Evolutionary conservation across 169 alveolate species (phyloP), one percentile per base, ranked within the genome.

Genomic region (Plasmodium vivax): DNA sequence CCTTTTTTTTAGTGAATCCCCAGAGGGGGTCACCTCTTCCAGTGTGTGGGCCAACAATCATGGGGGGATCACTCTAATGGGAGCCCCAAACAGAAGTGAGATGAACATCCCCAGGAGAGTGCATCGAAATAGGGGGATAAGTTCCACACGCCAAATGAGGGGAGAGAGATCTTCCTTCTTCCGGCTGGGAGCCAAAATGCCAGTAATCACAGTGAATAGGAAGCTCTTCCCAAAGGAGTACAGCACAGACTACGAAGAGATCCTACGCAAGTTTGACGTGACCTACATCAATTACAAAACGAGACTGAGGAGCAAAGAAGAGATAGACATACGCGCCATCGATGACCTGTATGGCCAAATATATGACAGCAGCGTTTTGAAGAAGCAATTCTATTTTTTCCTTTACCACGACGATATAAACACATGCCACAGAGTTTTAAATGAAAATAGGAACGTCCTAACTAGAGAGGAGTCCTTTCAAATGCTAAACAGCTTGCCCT

Each of bases 301-400:
- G n/a, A 79, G 97, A 34, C 83, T 96, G 32, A 87, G 96, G 23
- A 95, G 87, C 51, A 82, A 91, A 81, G 94, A 92, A 27, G 98
- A 96, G 30, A 94, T 96, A 16, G 93, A 96, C 85, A 95, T 95
- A 45, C 45, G 73, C 27, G 83, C 84, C 2, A 91, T 96, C 4
- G 97, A 96, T 81, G 92, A 96, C 90, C 71, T 96, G 45, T 96
- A 96, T 79, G 98, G 98, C 0, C 38, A 93, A 32, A 96, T 96
- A 32, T 95, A 93, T 68, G 97, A 96, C 82, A 92, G 96, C 56
- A 23, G 82, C 8, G 96, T 96, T 58, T 92, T 96, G 83, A 95
- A 96, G 74, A 96, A 96, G 84, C 97, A 96, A 73, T 87, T 96
- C 58, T 84, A 96, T 32, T 96, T 96, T 85, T 96, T 96, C 82